Percentiles rank a stretch among this genome's conserved stretches.
phyloP scores from a whole-genome alignment of 345 rosid genomes.

The Bruguiera gymnorhiza region DNA sequence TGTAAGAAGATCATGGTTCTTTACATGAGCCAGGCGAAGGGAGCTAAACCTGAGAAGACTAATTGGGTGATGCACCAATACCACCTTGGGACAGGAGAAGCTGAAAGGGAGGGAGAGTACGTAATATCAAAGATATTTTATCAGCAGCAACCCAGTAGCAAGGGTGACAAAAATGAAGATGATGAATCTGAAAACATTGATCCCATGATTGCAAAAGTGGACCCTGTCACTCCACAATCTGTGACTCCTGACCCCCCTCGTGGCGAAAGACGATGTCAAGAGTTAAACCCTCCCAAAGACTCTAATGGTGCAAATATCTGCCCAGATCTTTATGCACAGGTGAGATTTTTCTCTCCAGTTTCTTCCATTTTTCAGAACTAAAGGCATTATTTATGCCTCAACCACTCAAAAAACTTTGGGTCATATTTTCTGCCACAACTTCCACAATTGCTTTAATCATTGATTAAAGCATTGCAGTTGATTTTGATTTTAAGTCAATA shows the following conservation, averaged over 20 bases:
- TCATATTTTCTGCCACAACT: not conserved
- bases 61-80: constrained; percentile 99
- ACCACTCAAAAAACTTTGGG: not conserved
- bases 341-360: constrained; percentile 18
- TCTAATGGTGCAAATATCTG: constrained; percentile 9
- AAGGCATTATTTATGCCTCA: not conserved
- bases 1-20: constrained; percentile 97
- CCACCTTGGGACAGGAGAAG: constrained; percentile 87
- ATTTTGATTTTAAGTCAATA: not conserved
- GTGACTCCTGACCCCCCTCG: constrained; percentile 65
- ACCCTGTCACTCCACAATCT: constrained; percentile 73
- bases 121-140: constrained; percentile 78
- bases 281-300: constrained; percentile 30
- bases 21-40: constrained; percentile 45
- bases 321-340: constrained; percentile 41
- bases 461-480: no score
- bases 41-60: constrained; percentile 78
- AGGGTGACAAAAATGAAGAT: constrained; percentile 55
- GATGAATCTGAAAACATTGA: constrained; percentile 41
- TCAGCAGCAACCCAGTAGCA: constrained; percentile 61
- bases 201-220: constrained; percentile 40
- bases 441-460: not conserved
- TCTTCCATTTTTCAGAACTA: not conserved
- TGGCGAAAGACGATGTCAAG: constrained; percentile 36
- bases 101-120: constrained; percentile 80